A percentile compares a stretch with the other conserved stretches of the same genome.
phyloP scores from a whole-genome alignment of 2,329 filamentous ascomycete genomes.

The Leptographium lundbergii region DNA sequence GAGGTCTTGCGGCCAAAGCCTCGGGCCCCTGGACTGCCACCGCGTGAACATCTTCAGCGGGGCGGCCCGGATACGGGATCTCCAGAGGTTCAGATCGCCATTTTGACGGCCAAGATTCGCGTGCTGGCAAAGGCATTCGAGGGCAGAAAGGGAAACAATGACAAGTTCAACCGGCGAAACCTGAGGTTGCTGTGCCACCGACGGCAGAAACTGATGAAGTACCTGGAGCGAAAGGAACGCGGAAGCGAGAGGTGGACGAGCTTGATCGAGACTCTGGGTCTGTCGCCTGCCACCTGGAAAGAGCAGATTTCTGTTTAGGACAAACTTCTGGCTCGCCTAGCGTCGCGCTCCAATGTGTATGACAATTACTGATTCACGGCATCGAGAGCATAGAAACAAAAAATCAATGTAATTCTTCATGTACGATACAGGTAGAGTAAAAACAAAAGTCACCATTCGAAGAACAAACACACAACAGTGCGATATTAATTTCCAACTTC shows the following conservation, averaged over 20 bases:
- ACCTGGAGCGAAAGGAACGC: slow-evolving; percentile 79
- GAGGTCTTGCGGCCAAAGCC: slow-evolving; percentile 49
- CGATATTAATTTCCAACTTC: not conserved
- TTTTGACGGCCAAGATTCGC: slow-evolving; percentile 87
- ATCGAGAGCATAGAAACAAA: not conserved
- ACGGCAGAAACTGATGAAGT: slow-evolving; percentile 76
- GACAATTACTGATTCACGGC: not conserved
- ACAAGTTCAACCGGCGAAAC: slow-evolving; percentile 92
- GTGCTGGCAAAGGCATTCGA: slow-evolving; percentile 62
- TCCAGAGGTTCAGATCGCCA: slow-evolving; percentile 94
- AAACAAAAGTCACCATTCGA: not conserved
- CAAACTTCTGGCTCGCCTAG: not conserved
- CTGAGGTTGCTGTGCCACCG: slow-evolving; percentile 74
- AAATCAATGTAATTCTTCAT: not conserved
- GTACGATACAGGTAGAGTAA: not conserved
- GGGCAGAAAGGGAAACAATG: slow-evolving; percentile 56
- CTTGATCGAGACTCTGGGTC: slow-evolving; percentile 68
- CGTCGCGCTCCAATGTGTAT: not conserved
- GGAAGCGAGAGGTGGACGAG: slow-evolving; percentile 85
- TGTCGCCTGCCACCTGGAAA: slow-evolving; percentile 83
- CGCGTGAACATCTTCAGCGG: slow-evolving; percentile 34
- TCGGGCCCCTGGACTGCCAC: slow-evolving; percentile 27
- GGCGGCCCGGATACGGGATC: slow-evolving; percentile 89
- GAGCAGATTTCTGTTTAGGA: slow-evolving; percentile 60
- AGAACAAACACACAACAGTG: not conserved